These are phyloP conservation scores for Asterella californica DNA, from an alignment of 225 moss, liverwort and hornwort species.

Conservation along the genomic window DNA sequence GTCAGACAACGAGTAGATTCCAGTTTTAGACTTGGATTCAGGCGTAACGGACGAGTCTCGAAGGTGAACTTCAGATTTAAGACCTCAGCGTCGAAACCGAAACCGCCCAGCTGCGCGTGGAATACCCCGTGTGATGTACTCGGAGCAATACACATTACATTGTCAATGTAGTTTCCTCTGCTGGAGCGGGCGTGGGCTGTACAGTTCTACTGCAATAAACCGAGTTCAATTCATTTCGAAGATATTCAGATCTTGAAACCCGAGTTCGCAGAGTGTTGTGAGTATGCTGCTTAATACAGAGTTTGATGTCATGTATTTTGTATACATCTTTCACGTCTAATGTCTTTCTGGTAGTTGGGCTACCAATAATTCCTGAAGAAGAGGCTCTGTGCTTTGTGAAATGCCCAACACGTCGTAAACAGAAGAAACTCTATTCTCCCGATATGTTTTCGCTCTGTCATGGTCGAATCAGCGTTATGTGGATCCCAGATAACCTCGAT, in stretches of 20 bases:
- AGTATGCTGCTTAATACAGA: too few species aligned
- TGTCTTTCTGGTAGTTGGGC: too few species aligned
- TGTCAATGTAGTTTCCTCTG: background rate
- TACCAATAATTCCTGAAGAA: too few species aligned
- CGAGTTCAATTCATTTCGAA: background rate
- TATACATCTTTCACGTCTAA: too few species aligned
- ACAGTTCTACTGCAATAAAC: background rate
- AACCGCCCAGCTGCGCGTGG: background rate
- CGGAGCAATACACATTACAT: background rate
- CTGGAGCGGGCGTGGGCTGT: background rate
- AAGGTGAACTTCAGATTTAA: background rate
- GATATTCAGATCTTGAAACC: background rate
- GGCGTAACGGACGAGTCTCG: background rate
- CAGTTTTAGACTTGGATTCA: background rate
- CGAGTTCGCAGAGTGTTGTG: background rate
- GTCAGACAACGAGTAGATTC: background rate
- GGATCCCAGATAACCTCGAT: too few species aligned
- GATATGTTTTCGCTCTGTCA: too few species aligned
- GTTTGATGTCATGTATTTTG: too few species aligned
- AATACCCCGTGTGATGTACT: background rate
- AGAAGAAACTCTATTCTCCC: too few species aligned
- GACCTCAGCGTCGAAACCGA: background rate
- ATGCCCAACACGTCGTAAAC: too few species aligned
- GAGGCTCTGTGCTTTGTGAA: too few species aligned
- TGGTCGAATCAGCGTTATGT: too few species aligned